A percentile compares a stretch with the other conserved stretches of the same genome.
These are phyloP conservation scores for Alisma plantagoaquatica DNA, from an alignment of 106 monocot species.

Conservation along the genomic window DNA sequence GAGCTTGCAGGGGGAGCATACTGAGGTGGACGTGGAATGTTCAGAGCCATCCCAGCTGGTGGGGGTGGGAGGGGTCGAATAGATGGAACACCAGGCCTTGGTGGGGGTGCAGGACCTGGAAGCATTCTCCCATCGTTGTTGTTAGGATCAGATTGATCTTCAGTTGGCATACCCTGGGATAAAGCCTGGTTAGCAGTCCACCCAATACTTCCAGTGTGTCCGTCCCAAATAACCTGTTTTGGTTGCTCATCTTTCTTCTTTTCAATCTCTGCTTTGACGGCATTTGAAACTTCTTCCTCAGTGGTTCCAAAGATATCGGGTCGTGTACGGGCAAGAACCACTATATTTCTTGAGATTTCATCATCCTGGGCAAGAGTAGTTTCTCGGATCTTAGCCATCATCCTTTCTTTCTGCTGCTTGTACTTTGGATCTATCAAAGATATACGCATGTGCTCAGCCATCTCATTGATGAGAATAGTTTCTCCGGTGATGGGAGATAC, in stretches of 20 bases:
- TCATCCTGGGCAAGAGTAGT: constrained; percentile 93
- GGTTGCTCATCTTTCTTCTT: constrained; percentile 98
- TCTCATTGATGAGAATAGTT: constrained; percentile 90
- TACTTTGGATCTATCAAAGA: constrained; percentile 98
- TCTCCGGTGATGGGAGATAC: constrained; percentile 95
- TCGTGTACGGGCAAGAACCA: constrained; percentile 85
- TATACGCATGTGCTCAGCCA: constrained; percentile 98
- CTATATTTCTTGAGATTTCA: constrained; percentile 95
- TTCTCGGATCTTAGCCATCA: constrained; percentile 98
- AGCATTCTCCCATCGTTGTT: constrained; percentile 29
- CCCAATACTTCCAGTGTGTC: constrained; percentile 93
- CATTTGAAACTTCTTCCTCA: constrained; percentile 95
- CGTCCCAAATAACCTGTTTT: constrained; percentile 97
- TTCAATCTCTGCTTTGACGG: constrained; percentile 96
- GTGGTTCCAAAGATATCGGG: constrained; percentile 99
- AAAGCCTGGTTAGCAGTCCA: constrained; percentile 90
- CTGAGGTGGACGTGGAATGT: constrained; percentile 44
- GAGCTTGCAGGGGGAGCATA: constrained; percentile 31
- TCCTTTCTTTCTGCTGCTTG: constrained; percentile 98
- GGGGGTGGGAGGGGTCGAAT: constrained; percentile 86
- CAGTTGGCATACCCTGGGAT: constrained; percentile 41
- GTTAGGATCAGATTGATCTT: constrained; percentile 39
- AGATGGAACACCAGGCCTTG: constrained; percentile 45
- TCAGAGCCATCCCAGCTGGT: constrained; percentile 65
- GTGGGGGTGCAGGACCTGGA: constrained; percentile 76